Percentiles rank a stretch among this genome's conserved stretches.
Conservation (phyloP, 345 rosid genomes). For the Viola odorata region DNA sequence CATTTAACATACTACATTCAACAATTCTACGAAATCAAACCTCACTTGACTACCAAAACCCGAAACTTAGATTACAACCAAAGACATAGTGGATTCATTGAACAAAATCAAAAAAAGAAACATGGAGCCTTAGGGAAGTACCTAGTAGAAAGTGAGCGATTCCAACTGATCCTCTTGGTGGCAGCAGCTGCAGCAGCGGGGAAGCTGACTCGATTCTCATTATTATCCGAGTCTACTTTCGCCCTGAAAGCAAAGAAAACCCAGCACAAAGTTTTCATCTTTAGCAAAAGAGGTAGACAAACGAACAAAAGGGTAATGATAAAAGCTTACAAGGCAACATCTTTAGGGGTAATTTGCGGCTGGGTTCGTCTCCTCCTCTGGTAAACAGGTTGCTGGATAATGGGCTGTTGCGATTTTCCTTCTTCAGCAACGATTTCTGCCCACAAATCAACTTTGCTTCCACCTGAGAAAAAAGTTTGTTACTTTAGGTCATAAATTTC, state of each 20-base stretch:
- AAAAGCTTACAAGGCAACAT: constrained; percentile 21
- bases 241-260: constrained; percentile 17
- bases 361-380: constrained; percentile 48
- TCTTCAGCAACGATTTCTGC: constrained; percentile 35
- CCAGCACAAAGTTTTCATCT: neutral
- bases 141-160: constrained; percentile 92
- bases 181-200: constrained; percentile 32
- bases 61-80: neutral
- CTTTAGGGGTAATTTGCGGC: constrained; percentile 16
- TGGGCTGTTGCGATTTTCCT: neutral
- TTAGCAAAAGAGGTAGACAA: neutral
- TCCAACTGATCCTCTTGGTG: constrained; percentile 73
- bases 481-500: neutral
- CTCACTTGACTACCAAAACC: too few species aligned
- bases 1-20: neutral
- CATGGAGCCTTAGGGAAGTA: constrained; percentile 3
- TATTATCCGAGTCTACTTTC: constrained; percentile 15
- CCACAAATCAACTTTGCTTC: constrained; percentile 45
- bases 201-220: constrained; percentile 42
- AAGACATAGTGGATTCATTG: neutral
- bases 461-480: constrained; percentile 5
- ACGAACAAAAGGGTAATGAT: neutral
- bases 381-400: constrained; percentile 36
- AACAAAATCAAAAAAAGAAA: neutral
- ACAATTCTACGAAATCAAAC: neutral